phyloP scores from a whole-genome alignment of 2,329 filamentous ascomycete species.

The Colletotrichum sp. region DNA sequence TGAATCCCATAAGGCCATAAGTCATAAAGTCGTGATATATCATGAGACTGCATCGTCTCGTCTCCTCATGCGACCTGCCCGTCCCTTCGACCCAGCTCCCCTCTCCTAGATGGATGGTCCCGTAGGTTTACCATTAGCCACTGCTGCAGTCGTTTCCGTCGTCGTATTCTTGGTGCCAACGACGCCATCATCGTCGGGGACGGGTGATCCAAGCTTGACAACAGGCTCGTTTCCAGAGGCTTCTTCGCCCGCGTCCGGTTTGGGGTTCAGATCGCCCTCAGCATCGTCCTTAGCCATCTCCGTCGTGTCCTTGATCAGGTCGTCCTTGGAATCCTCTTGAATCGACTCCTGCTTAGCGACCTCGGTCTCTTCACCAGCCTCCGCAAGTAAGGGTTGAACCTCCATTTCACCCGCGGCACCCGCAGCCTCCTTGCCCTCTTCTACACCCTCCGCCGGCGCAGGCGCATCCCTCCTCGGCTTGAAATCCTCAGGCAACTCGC shows the following conservation, averaged over 20 bases:
- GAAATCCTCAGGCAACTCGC: conserved; percentile 37
- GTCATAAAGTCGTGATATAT: conserved; percentile 7
- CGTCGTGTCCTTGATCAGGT: background rate
- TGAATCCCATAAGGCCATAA: background rate
- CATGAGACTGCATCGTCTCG: background rate
- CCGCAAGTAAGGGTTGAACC: background rate
- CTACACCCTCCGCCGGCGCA: background rate
- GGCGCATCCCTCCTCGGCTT: background rate
- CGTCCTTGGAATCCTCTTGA: background rate
- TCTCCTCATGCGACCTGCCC: background rate
- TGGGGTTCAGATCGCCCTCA: background rate
- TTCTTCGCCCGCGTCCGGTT: background rate
- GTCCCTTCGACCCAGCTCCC: background rate
- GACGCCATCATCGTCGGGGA: background rate
- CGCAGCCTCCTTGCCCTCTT: background rate
- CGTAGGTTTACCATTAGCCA: background rate
- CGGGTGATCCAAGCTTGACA: background rate
- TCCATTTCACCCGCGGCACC: background rate
- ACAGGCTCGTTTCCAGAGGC: background rate
- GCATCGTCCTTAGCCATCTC: background rate
- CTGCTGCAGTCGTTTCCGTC: background rate
- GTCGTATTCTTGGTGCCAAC: background rate
- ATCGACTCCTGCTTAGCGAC: background rate
- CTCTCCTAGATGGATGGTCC: background rate
- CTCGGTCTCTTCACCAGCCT: background rate